These are phyloP conservation scores for Elsinoe fawcettii DNA, from an alignment of 2,329 filamentous ascomycete genomes.

Conservation along the genomic window DNA sequence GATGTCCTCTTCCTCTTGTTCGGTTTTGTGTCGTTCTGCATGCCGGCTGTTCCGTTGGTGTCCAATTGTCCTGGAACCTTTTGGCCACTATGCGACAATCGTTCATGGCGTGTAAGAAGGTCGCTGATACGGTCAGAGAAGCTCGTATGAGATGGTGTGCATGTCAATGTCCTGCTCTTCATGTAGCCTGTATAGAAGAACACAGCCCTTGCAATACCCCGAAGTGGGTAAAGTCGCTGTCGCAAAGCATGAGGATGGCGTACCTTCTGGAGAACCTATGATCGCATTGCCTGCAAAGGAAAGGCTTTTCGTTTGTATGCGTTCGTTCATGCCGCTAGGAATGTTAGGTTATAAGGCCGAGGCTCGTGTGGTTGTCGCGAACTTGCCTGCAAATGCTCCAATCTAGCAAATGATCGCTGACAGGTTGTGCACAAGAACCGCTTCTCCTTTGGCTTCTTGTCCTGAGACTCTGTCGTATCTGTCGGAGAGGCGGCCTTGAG, in stretches of 20 bases:
- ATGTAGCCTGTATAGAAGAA: not conserved
- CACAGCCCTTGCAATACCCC: not conserved
- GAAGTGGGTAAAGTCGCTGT: not conserved
- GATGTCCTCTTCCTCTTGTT: slow-evolving; percentile 19
- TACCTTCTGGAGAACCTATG: slow-evolving; percentile 38
- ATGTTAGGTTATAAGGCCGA: slow-evolving; percentile 7
- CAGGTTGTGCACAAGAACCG: slow-evolving; percentile 30
- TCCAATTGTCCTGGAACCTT: slow-evolving; percentile 2
- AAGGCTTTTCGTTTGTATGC: slow-evolving; percentile 37
- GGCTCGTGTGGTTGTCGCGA: not conserved
- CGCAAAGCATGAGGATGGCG: not conserved
- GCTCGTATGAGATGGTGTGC: not conserved
- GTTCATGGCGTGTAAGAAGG: slow-evolving; percentile 35
- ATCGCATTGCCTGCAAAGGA: slow-evolving; percentile 34
- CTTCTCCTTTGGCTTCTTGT: slow-evolving; percentile 26
- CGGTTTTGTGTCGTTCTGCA: not conserved
- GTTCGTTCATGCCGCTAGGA: slow-evolving; percentile 10
- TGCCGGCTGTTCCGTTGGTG: not conserved
- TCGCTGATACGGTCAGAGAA: slow-evolving; percentile 26
- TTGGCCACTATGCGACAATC: slow-evolving; percentile 31
- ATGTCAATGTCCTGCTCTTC: not conserved
- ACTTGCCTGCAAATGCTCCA: slow-evolving; percentile 35
- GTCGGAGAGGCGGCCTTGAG: not conserved
- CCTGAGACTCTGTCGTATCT: not conserved
- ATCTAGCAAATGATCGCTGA: slow-evolving; percentile 30